Percentiles rank a stretch among this genome's conserved stretches.
Conservation (phyloP, 2,329 filamentous ascomycete species). For the Neopestalotiopsis sp. region DNA sequence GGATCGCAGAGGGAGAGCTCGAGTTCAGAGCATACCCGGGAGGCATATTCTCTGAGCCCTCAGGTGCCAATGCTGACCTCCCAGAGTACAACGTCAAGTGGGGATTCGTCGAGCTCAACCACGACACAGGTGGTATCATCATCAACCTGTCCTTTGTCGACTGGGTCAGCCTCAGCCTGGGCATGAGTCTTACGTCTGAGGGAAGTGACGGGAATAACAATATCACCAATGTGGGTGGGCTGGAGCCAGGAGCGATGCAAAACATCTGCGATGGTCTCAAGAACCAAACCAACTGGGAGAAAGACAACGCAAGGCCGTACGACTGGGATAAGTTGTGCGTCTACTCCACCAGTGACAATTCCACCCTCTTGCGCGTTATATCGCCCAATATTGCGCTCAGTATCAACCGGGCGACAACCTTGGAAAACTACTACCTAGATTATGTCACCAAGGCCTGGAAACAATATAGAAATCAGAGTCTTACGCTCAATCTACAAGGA, state of each 20-base stretch:
- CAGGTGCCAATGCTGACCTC: slow-evolving; percentile 42
- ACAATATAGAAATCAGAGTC: slow-evolving; percentile 37
- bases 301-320: slow-evolving; percentile 28
- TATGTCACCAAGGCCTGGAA: slow-evolving; percentile 50
- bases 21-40: slow-evolving; percentile 37
- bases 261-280: slow-evolving; percentile 39
- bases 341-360: slow-evolving; percentile 28
- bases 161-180: slow-evolving; percentile 52
- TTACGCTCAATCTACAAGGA: slow-evolving; percentile 48
- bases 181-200: slow-evolving; percentile 46
- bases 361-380: slow-evolving; percentile 43
- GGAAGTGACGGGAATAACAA: slow-evolving; percentile 28
- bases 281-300: not conserved
- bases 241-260: slow-evolving; percentile 37
- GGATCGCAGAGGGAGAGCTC: slow-evolving; percentile 38
- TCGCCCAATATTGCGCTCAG: slow-evolving; percentile 45
- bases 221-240: slow-evolving; percentile 40
- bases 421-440: slow-evolving; percentile 44
- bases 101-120: slow-evolving; percentile 51
- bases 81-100: slow-evolving; percentile 43
- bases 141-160: slow-evolving; percentile 55
- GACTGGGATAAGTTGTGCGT: slow-evolving; percentile 42
- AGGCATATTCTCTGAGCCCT: slow-evolving; percentile 46
- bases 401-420: slow-evolving; percentile 32
- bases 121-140: slow-evolving; percentile 36